Base-by-base conservation (phyloP, 208 protist species). In the Porcisia hertigi region DNA sequence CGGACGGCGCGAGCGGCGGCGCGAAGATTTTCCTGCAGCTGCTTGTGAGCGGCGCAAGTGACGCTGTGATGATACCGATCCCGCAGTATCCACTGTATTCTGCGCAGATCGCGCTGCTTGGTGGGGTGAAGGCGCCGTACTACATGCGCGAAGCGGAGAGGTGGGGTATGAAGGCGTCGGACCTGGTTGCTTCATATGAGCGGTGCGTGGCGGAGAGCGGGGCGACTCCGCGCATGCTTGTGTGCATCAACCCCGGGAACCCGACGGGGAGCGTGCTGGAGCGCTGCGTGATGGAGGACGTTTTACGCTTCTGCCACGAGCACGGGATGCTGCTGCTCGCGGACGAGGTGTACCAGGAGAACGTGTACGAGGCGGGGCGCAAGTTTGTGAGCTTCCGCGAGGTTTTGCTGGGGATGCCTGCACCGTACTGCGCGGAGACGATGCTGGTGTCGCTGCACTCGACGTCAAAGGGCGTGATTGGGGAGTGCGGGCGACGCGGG, bases 21-120 rank as follows among this genome's bases (percentile, higher is more conserved):
- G 92, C 99, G n/a, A 87, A 96, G 81, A 71, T 94, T 25, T 62
- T 97, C 23, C 59, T 99, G 36, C 81, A 98, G 76, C 30, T 91
- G 14, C 63, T 99, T 16, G 82, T 98, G 14, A 84, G 83, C 52
- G 92, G 88, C 69, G 49, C 71, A 14, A 49, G 71, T 2, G 95
- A 98, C 59, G 97, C 85, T 3, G 88, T 96, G 83, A 92, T 99
- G 82, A 95, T 99, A 53, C 99, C 99, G 20, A 99, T 99, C 64
- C 99, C 99, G 70, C 99, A 99, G 89, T 99, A 99, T 88, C 99
- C 99, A 69, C 86, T 99, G 9, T 99, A 99, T 92, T 98, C 95
- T 57, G 99, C 99, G 7, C 91, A 98, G 71, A 93, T 99, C 70
- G 81, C 96, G 16, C 81, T 99, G 11, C 85, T 98, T 34, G 95